These are phyloP conservation scores for Nicotiana tomentosiformis DNA, from an alignment of 257 asterid genomes.

Conservation along the genomic window DNA sequence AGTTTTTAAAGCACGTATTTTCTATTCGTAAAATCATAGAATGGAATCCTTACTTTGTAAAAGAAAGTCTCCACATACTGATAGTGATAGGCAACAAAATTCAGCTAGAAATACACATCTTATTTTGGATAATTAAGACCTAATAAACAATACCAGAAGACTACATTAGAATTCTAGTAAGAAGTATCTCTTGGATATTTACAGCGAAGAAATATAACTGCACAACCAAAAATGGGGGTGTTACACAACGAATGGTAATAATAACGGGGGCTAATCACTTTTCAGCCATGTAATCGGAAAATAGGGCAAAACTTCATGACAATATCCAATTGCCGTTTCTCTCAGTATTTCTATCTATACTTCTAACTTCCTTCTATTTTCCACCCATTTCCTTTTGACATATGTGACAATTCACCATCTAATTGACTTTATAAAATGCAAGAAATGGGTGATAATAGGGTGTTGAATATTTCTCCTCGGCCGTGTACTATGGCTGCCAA, in stretches of 20 bases:
- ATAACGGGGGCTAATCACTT: too few relatives aligned
- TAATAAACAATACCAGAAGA: not conserved
- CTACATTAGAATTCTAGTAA: slow-evolving; percentile 9
- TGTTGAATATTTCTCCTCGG: slow-evolving; percentile 27
- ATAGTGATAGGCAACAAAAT: not conserved
- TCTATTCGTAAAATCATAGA: too few relatives aligned
- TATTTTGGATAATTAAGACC: not conserved
- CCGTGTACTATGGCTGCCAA: slow-evolving; percentile 70
- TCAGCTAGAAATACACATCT: not conserved
- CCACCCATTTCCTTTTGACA: slow-evolving; percentile 43
- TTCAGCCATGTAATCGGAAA: too few relatives aligned
- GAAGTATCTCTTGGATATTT: slow-evolving; percentile 42
- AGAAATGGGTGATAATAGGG: slow-evolving; percentile 25
- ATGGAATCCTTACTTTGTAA: too few relatives aligned
- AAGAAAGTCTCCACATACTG: too few relatives aligned
- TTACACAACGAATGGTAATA: slow-evolving; percentile 29
- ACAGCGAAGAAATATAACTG: slow-evolving; percentile 40
- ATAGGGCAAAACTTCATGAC: too few relatives aligned
- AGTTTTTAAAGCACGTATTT: too few relatives aligned
- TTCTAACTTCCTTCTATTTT: slow-evolving; percentile 1
- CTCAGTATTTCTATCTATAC: not conserved
- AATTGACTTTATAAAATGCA: slow-evolving; percentile 15
- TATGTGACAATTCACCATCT: slow-evolving; percentile 41
- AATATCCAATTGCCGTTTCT: slow-evolving; percentile 17
- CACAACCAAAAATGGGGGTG: slow-evolving; percentile 31